These are phyloP conservation scores for Carex arenaria DNA, from an alignment of 202 grass and related monocot genomes.

Conservation along the genomic window DNA sequence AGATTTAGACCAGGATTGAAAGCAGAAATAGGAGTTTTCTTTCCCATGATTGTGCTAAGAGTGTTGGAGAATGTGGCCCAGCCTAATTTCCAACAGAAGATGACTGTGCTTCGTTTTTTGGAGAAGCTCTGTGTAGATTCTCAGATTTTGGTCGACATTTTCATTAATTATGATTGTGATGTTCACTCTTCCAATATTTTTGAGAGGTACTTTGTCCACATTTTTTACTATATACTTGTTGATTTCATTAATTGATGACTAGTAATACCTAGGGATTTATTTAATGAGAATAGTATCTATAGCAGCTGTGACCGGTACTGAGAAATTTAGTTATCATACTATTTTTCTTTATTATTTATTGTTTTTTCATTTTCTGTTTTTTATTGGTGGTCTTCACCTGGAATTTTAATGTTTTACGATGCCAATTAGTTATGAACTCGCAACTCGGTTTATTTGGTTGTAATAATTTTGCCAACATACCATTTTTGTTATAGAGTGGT, in stretches of 20 bases:
- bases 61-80: conserved; percentile 97
- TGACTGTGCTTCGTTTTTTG: conserved; percentile 93
- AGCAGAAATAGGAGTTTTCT: conserved; percentile 98
- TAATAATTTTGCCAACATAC: conserved; percentile 10
- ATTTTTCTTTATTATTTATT: conserved; percentile 25
- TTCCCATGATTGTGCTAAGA: conserved; percentile 98
- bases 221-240: not conserved
- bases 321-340: conserved; percentile 25
- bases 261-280: not conserved
- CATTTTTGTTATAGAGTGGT: conserved; percentile 59
- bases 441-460: conserved; percentile 23
- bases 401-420: not conserved
- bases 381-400: conserved; percentile 3
- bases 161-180: conserved; percentile 99
- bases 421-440: not conserved
- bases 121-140: conserved; percentile 92
- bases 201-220: conserved; percentile 52
- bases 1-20: conserved; percentile 99
- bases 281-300: not conserved
- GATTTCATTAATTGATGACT: not conserved
- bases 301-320: not conserved
- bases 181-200: conserved; percentile 99
- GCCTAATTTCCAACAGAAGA: conserved; percentile 99
- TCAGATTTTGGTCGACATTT: conserved; percentile 97
- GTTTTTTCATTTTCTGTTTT: not conserved